Evolutionary conservation across 345 rosid species (phyloP).

Genomic region (Hibiscus mutabilis): DNA sequence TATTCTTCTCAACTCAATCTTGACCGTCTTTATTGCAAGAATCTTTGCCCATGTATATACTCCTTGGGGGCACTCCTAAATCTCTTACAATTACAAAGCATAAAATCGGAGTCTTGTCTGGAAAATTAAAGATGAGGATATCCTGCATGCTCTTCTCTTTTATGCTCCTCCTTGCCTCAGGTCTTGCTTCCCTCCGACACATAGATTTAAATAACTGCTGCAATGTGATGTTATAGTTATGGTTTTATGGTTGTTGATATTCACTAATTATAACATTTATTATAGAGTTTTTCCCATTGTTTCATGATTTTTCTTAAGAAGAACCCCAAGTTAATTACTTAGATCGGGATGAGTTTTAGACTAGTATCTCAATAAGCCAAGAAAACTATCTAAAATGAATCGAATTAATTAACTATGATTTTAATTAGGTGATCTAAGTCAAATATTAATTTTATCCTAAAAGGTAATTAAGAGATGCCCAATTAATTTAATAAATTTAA

Average conservation of each 20-base stretch:
- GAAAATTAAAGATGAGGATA: slow-evolving; percentile 28
- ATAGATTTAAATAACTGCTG: background rate
- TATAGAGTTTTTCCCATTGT: no score
- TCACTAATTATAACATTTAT: no score
- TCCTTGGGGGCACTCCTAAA: background rate
- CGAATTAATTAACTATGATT: no score
- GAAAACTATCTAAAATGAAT: no score
- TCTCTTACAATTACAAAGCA: background rate
- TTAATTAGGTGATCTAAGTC: no score
- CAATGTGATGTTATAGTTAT: background rate
- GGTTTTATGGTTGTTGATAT: background rate
- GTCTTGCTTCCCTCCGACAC: background rate
- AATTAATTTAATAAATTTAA: no score
- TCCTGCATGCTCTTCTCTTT: slow-evolving; percentile 17
- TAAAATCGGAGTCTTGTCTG: background rate
- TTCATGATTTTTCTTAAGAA: no score
- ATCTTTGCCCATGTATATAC: background rate
- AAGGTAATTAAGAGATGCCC: no score
- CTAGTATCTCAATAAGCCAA: no score
- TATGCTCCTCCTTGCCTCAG: slow-evolving; percentile 33
- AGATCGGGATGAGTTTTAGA: no score
- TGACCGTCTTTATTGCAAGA: background rate
- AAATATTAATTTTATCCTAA: no score
- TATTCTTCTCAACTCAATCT: background rate
- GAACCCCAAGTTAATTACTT: no score